phyloP scores from a whole-genome alignment of 2,329 filamentous ascomycete genomes.

The Incumbomyces delicatus region DNA sequence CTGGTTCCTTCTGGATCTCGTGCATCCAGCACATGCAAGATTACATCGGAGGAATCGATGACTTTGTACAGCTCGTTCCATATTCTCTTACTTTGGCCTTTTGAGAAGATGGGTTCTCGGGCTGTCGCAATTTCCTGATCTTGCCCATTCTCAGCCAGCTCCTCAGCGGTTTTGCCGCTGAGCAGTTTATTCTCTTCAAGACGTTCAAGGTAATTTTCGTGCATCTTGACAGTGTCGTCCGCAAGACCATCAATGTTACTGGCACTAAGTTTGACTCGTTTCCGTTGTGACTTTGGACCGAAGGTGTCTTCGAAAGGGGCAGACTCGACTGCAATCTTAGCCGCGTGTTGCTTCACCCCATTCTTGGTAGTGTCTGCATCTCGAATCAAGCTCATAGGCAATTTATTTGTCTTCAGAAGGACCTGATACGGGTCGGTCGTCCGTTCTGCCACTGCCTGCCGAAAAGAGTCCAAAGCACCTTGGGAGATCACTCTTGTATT shows the following conservation, averaged over 20 bases:
- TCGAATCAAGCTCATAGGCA: constrained; percentile 87
- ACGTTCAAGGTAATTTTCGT: constrained; percentile 71
- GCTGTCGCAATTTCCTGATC: constrained; percentile 49
- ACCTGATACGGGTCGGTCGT: constrained; percentile 85
- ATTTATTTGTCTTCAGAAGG: constrained; percentile 91
- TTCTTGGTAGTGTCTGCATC: constrained; percentile 63
- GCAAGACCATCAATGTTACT: constrained; percentile 74
- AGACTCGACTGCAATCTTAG: constrained; percentile 86
- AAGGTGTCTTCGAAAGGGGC: constrained; percentile 82
- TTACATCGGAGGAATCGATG: constrained; percentile 88
- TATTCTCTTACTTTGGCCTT: constrained; percentile 89
- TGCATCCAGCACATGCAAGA: constrained; percentile 88
- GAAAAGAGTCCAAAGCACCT: constrained; percentile 75
- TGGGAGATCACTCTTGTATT: constrained; percentile 88
- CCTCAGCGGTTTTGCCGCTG: constrained; percentile 53
- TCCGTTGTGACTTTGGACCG: constrained; percentile 84
- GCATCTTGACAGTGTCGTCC: constrained; percentile 66
- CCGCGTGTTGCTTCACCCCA: constrained; percentile 81
- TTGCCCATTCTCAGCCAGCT: constrained; percentile 36
- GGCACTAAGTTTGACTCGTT: constrained; percentile 80
- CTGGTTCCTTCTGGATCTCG: constrained; percentile 83
- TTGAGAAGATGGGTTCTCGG: constrained; percentile 81
- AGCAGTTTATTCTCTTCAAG: constrained; percentile 69
- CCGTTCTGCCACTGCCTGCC: constrained; percentile 84
- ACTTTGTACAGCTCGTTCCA: constrained; percentile 97